phyloP scores from a whole-genome alignment of 805 yeast genomes.

The Kluyveromyces siamensis region DNA sequence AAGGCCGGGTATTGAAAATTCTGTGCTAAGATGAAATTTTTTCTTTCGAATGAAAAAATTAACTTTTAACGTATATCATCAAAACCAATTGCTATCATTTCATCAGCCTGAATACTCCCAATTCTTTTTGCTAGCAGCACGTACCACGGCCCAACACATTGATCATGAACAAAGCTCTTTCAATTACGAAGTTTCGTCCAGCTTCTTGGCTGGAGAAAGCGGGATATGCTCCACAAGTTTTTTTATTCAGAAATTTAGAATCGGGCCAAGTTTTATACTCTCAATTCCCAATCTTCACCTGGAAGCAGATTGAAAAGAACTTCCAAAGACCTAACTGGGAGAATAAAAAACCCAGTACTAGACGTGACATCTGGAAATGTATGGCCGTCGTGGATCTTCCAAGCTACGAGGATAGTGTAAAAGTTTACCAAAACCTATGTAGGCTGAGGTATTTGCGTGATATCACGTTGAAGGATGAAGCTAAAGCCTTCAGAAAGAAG shows the following conservation, averaged over 20 bases:
- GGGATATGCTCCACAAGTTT: conserved; percentile 75
- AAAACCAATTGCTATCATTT: too few species aligned
- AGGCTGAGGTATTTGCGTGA: conserved; percentile 71
- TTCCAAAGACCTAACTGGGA: conserved; percentile 84
- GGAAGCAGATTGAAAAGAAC: conserved; percentile 44
- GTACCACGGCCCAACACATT: not conserved
- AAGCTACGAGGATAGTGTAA: conserved; percentile 52
- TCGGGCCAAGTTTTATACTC: conserved; percentile 86
- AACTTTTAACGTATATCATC: too few species aligned
- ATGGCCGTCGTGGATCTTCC: conserved; percentile 74
- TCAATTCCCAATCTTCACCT: conserved; percentile 55
- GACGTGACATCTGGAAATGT: conserved; percentile 85
- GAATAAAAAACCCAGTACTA: conserved; percentile 66
- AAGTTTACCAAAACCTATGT: conserved; percentile 66
- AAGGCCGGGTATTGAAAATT: not conserved
- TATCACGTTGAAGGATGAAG: conserved; percentile 45
- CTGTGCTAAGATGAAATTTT: not conserved
- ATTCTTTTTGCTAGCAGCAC: not conserved
- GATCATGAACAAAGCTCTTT: conserved; percentile 3
- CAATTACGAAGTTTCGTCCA: conserved; percentile 39
- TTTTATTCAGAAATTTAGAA: conserved; percentile 74
- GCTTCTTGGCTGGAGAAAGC: conserved; percentile 50
- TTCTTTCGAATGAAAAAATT: not conserved
- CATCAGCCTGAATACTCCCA: too few species aligned
- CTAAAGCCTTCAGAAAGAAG: conserved; percentile 60